Percentiles rank a stretch among this genome's conserved stretches.
phyloP scores from a whole-genome alignment of 768 basidiomycete genomes.

The Termitomyces sp. region DNA sequence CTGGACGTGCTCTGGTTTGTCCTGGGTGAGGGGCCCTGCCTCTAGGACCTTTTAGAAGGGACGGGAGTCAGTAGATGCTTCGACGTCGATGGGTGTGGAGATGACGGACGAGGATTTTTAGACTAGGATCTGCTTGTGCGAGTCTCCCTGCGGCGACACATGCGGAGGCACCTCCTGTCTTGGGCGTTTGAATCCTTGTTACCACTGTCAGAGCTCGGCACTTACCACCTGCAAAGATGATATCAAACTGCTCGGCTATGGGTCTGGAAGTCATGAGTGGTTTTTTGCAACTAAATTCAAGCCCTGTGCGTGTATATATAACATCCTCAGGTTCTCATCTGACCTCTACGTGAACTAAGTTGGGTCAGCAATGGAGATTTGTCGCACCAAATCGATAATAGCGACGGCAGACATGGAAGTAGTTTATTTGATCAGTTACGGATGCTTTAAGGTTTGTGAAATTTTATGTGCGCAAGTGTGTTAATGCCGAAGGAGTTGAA shows the following conservation, averaged over 20 bases:
- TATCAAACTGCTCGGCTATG: constrained; percentile 15
- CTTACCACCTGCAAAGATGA: neutral
- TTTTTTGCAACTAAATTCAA: neutral
- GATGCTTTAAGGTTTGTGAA: too few species aligned
- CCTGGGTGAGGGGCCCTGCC: constrained; percentile 46
- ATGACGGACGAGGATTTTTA: constrained; percentile 47
- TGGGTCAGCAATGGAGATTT: too few species aligned
- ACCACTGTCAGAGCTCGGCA: neutral
- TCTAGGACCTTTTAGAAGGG: constrained; percentile 41
- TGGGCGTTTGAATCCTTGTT: neutral
- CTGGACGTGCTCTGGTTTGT: constrained; percentile 43
- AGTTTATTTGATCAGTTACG: too few species aligned
- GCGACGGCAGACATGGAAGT: too few species aligned
- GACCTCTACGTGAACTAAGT: too few species aligned
- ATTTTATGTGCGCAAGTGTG: constrained; percentile 10
- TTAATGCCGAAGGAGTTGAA: constrained; percentile 25
- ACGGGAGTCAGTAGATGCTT: neutral
- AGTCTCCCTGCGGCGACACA: constrained; percentile 55
- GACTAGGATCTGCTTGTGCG: constrained; percentile 40
- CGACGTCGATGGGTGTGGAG: neutral
- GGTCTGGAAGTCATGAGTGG: constrained; percentile 22
- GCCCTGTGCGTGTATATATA: neutral
- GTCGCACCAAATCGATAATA: too few species aligned
- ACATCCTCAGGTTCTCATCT: neutral
- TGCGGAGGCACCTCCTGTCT: constrained; percentile 44